Evolutionary conservation across 2,329 filamentous ascomycete species (phyloP), one percentile per base, ranked within the genome.

Genomic region (Penicillium thymicola): DNA sequence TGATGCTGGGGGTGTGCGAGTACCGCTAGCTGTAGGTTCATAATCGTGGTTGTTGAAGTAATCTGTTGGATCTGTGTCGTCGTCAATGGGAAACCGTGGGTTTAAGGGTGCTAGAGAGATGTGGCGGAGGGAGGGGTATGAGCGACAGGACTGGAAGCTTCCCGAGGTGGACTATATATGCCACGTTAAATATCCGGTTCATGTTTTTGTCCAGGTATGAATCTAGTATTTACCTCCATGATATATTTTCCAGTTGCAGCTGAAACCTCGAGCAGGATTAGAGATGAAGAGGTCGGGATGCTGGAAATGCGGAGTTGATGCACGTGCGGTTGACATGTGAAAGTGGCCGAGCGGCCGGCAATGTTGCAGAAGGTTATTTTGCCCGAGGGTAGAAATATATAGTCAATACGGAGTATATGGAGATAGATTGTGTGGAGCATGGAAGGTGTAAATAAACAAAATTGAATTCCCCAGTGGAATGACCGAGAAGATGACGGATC

Each of bases 41-140:
- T 51, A 32, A 13, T 61, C 58, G 11, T 57, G 64, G 16, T 59
- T 59, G 30, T 64, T 65, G 58, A 72, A 71, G 57, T 73, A 74
- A 52, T 73, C 70, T 25, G 57, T 59, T 30, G 72, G 64, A 32
- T 74, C 70, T 34, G 59, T 72, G 60, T 77, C 76, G 58, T 78
- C 75, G 55, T 82, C 80, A 65, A 81, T 77, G 21, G 79, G 79
- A 64, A 82, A 82, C 68, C 77, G 78, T 48, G 79, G 76, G 53
- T 79, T 82, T 54, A 87, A 76, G 38, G 84, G 84, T 64, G 83
- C 82, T n/a, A 86, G 77, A 42, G 84, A 85, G 59, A 86, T 78
- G 65, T 84, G 79, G 63, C 81, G 75, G 51, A 87, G 77, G 59
- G 84, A 84, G 47, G 82, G 82, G 64, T 83, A 82, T 48, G 83